phyloP scores from a whole-genome alignment of 371 early-diverging fungal genomes.

The Mycotypha africana region DNA sequence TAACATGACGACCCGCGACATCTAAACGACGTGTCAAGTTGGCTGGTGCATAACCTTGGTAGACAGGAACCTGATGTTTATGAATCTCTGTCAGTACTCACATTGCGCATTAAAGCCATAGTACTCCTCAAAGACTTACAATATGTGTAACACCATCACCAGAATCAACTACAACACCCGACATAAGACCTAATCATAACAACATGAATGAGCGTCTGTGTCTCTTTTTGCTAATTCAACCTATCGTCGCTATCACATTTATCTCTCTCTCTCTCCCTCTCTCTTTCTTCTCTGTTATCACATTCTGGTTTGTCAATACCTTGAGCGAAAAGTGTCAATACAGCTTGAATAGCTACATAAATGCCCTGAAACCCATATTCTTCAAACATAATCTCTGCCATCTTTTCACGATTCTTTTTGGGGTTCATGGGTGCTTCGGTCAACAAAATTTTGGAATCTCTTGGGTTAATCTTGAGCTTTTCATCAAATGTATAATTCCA shows the following conservation, averaged over 20 bases:
- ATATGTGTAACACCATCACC: slow-evolving; percentile 98
- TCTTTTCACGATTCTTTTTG: slow-evolving; percentile 83
- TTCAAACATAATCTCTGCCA: slow-evolving; percentile 96
- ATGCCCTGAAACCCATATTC: slow-evolving; percentile 90
- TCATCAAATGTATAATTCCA: slow-evolving; percentile 97
- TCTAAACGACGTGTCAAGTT: slow-evolving; percentile 90
- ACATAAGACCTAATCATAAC: slow-evolving; percentile 66
- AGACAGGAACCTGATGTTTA: slow-evolving; percentile 75
- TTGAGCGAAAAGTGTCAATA: slow-evolving; percentile 95
- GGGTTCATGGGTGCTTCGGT: slow-evolving; percentile 98
- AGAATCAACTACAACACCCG: slow-evolving; percentile 97
- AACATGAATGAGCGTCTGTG: not conserved
- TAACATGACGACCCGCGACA: slow-evolving; percentile 95
- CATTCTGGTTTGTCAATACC: slow-evolving; percentile 56
- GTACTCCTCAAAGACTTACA: slow-evolving; percentile 45
- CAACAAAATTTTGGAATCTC: slow-evolving; percentile 86
- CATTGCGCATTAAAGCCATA: not conserved
- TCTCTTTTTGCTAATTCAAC: too few species aligned
- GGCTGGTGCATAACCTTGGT: slow-evolving; percentile 90
- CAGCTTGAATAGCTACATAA: slow-evolving; percentile 96
- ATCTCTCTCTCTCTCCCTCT: too few species aligned
- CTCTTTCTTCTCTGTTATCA: not conserved
- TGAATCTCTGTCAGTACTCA: not conserved
- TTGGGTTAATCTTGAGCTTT: slow-evolving; percentile 82
- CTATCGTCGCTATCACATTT: too few species aligned